Evolutionary conservation across 768 basidiomycete species (phyloP).

Genomic region (Dacryopinax spathularia): DNA sequence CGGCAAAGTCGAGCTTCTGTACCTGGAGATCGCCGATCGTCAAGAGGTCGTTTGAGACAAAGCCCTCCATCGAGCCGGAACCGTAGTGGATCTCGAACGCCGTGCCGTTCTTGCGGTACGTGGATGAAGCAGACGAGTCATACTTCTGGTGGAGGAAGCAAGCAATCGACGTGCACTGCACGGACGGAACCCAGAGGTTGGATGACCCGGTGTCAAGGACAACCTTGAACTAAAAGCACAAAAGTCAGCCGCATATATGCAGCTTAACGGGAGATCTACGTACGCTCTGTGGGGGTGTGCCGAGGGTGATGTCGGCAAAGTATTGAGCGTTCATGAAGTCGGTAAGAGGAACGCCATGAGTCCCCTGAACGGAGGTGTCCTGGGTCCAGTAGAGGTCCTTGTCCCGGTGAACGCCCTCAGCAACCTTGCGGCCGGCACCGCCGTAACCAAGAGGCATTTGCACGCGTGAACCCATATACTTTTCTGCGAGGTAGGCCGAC

Average conservation of each 20-base stretch:
- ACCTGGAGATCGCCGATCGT: constrained; percentile 71
- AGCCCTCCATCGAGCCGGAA: constrained; percentile 92
- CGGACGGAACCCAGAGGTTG: constrained; percentile 89
- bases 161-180: constrained; percentile 68
- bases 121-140: constrained; percentile 58
- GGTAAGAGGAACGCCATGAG: constrained; percentile 75
- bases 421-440: constrained; percentile 49
- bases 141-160: constrained; percentile 94
- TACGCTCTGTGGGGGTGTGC: constrained; percentile 68
- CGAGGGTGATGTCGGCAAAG: constrained; percentile 73
- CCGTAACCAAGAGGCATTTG: constrained; percentile 58
- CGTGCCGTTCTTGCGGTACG: constrained; percentile 81
- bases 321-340: constrained; percentile 99
- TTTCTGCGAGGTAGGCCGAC: constrained; percentile 79
- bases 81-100: constrained; percentile 87
- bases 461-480: constrained; percentile 58
- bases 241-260: constrained; percentile 9
- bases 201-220: constrained; percentile 77
- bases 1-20: constrained; percentile 73
- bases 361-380: constrained; percentile 44
- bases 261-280: constrained; percentile 19
- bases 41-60: constrained; percentile 71
- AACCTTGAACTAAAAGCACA: constrained; percentile 63
- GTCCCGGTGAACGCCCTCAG: constrained; percentile 15
- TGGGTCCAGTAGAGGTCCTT: constrained; percentile 73